These are phyloP conservation scores for Fusarium succisae DNA, from an alignment of 2,329 filamentous ascomycete genomes.

Conservation along the genomic window DNA sequence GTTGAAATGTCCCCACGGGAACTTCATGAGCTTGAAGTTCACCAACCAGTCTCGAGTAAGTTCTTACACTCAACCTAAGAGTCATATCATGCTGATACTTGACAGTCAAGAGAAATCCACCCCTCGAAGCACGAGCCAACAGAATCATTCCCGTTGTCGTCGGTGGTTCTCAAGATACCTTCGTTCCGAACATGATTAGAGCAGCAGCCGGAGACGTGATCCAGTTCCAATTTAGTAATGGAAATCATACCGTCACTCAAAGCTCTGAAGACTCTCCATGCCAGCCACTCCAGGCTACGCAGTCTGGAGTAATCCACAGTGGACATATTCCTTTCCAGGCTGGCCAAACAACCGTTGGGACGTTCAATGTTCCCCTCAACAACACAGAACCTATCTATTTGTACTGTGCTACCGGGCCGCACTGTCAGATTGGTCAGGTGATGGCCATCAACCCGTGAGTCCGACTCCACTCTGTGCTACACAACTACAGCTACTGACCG, in stretches of 20 bases:
- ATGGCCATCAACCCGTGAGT: slow-evolving; percentile 60
- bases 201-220: slow-evolving; percentile 51
- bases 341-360: slow-evolving; percentile 51
- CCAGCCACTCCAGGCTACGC: slow-evolving; percentile 48
- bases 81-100: neutral
- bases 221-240: slow-evolving; percentile 55
- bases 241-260: slow-evolving; percentile 57
- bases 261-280: slow-evolving; percentile 49
- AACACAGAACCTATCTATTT: slow-evolving; percentile 58
- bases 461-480: accelerated
- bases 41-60: slow-evolving; percentile 12
- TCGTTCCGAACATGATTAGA: slow-evolving; percentile 49
- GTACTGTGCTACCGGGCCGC: slow-evolving; percentile 59
- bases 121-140: slow-evolving; percentile 26
- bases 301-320: slow-evolving; percentile 49
- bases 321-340: slow-evolving; percentile 53
- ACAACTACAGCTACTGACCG: neutral
- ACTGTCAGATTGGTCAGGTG: slow-evolving; percentile 61
- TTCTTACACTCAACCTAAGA: neutral
- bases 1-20: slow-evolving; percentile 18
- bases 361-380: slow-evolving; percentile 58
- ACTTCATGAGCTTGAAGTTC: neutral
- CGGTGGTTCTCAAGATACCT: slow-evolving; percentile 49
- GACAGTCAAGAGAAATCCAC: slow-evolving; percentile 36
- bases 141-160: slow-evolving; percentile 48